phyloP scores from a whole-genome alignment of 306 rosid species.

The Adenanthera pavonina region DNA sequence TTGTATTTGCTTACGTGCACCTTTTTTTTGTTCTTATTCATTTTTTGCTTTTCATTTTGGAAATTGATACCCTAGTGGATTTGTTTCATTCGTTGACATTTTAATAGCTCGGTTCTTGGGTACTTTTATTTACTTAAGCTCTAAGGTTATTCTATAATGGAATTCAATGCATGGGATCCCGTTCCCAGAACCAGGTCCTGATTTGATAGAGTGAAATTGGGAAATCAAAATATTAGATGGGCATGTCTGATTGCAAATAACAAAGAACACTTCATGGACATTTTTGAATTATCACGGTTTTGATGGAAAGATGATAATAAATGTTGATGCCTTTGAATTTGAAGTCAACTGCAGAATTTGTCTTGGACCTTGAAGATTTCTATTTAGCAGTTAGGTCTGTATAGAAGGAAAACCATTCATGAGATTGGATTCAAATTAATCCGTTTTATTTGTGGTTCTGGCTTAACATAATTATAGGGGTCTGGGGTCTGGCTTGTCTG shows the following conservation, averaged over 20 bases:
- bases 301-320: slow-evolving; percentile 28
- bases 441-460: not conserved
- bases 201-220: slow-evolving; percentile 26
- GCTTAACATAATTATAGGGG: not conserved
- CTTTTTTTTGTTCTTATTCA: not conserved
- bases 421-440: slow-evolving; percentile 9
- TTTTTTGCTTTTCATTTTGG: slow-evolving; percentile 13
- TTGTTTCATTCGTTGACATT: slow-evolving; percentile 12
- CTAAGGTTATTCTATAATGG: slow-evolving; percentile 12
- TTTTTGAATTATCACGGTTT: slow-evolving; percentile 19
- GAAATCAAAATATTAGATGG: slow-evolving; percentile 39
- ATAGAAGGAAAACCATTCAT: slow-evolving; percentile 28
- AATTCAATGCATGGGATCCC: slow-evolving; percentile 24
- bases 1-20: not conserved
- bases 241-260: slow-evolving; percentile 21
- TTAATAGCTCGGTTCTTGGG: not conserved
- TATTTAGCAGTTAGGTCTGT: slow-evolving; percentile 6
- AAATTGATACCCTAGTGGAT: not conserved
- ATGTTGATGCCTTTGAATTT: slow-evolving; percentile 19
- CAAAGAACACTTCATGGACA: slow-evolving; percentile 4
- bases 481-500: not conserved
- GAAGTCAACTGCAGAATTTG: slow-evolving; percentile 17
- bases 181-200: slow-evolving; percentile 32
- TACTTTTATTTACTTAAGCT: slow-evolving; percentile 5
- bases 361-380: slow-evolving; percentile 13